Percentiles rank a stretch among this genome's conserved stretches.
Evolutionary conservation across 805 yeast species (phyloP).

Genomic region (Pichia cabralensis): DNA sequence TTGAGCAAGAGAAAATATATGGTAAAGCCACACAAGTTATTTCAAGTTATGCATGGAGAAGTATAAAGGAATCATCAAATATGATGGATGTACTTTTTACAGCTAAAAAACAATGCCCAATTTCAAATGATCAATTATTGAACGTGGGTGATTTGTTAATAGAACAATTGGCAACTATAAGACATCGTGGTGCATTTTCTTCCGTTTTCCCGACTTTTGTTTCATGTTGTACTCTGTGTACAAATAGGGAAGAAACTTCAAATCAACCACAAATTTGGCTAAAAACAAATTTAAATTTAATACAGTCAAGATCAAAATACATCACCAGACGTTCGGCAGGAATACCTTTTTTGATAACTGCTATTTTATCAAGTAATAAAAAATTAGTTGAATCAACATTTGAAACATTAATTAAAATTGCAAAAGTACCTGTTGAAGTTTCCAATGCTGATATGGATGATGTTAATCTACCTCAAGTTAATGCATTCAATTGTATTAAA

Average conservation of each 20-base stretch:
- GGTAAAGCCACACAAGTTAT: slow-evolving; percentile 36
- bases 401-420: slow-evolving; percentile 41
- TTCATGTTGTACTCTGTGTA: slow-evolving; percentile 53
- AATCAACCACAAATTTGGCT: slow-evolving; percentile 49
- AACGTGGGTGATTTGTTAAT: slow-evolving; percentile 45
- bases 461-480: slow-evolving; percentile 82
- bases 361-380: slow-evolving; percentile 47
- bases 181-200: slow-evolving; percentile 89
- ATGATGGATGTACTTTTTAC: slow-evolving; percentile 39
- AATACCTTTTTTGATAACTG: slow-evolving; percentile 69
- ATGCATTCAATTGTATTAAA: slow-evolving; percentile 80
- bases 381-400: slow-evolving; percentile 43
- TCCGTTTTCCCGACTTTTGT: slow-evolving; percentile 77
- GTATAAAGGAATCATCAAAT: slow-evolving; percentile 63
- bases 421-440: slow-evolving; percentile 38
- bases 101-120: slow-evolving; percentile 11
- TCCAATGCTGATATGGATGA: slow-evolving; percentile 26
- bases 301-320: slow-evolving; percentile 46
- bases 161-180: slow-evolving; percentile 58
- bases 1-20: slow-evolving; percentile 23
- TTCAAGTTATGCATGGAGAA: slow-evolving; percentile 71
- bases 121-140: slow-evolving; percentile 23
- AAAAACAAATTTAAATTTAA: slow-evolving; percentile 33
- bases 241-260: slow-evolving; percentile 21
- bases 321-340: slow-evolving; percentile 92